phyloP scores from a whole-genome alignment of 2,329 filamentous ascomycete genomes.

The Fusarium veterinarium region DNA sequence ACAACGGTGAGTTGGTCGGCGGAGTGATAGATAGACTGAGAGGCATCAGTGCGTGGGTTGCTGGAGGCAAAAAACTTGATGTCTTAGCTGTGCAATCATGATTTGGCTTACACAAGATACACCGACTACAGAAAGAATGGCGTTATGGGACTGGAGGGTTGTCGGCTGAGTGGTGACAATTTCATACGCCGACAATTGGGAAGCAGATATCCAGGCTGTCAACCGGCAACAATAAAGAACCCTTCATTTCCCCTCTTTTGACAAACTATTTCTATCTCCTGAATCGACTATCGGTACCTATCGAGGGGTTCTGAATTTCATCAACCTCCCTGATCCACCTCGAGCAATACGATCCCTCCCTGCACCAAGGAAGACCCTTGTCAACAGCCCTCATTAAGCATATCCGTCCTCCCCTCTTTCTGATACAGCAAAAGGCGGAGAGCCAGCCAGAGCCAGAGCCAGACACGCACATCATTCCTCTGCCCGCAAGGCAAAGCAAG shows the following conservation, averaged over 20 bases:
- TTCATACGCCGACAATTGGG: neutral
- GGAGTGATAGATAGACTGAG: neutral
- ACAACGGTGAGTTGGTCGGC: conserved; percentile 29
- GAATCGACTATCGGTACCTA: neutral
- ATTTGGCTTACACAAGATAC: conserved; percentile 23
- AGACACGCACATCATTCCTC: conserved; percentile 50
- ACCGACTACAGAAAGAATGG: conserved; percentile 23
- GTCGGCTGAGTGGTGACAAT: neutral
- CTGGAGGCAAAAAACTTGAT: neutral
- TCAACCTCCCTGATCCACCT: conserved; percentile 23
- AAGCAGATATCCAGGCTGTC: neutral
- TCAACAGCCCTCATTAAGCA: conserved; percentile 25
- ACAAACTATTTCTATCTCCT: neutral
- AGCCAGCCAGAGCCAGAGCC: conserved; percentile 23
- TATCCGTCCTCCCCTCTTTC: conserved; percentile 19
- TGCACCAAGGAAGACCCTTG: conserved; percentile 15
- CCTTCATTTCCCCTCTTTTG: neutral
- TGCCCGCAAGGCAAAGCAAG: conserved; percentile 6
- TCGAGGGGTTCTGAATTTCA: conserved; percentile 7
- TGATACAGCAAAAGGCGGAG: conserved; percentile 11
- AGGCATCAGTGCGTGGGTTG: neutral
- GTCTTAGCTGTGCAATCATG: neutral
- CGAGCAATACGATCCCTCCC: conserved; percentile 25
- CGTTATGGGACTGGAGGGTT: neutral
- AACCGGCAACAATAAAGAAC: neutral